A percentile compares a stretch with the other conserved stretches of the same genome.
phyloP scores from a whole-genome alignment of 1,284 basidiomycete species.

The Apiotrichum domesticum region DNA sequence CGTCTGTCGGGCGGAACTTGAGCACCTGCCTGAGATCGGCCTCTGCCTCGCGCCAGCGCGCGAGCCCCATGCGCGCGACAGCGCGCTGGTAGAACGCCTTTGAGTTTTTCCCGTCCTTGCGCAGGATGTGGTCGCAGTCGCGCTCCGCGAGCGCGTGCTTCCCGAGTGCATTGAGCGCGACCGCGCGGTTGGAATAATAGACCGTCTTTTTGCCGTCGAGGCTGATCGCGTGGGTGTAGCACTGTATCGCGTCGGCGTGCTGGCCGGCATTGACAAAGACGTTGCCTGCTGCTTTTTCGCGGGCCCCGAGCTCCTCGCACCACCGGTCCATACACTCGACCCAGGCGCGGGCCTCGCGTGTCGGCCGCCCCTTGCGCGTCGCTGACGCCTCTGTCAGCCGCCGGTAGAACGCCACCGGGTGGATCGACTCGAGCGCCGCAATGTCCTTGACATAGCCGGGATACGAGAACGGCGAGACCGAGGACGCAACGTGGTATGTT shows the following conservation, averaged over 20 bases:
- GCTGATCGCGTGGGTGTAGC: slow-evolving; percentile 45
- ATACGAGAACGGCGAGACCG: slow-evolving; percentile 44
- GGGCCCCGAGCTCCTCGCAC: slow-evolving; percentile 44
- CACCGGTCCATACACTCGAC: slow-evolving; percentile 46
- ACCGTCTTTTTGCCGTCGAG: slow-evolving; percentile 47
- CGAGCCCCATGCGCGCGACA: slow-evolving; percentile 37
- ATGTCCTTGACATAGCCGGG: slow-evolving; percentile 39
- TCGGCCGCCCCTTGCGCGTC: slow-evolving; percentile 16
- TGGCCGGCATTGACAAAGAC: slow-evolving; percentile 33
- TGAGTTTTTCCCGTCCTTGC: slow-evolving; percentile 41
- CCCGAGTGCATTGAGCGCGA: slow-evolving; percentile 44
- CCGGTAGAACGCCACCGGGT: slow-evolving; percentile 45
- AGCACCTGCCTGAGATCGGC: slow-evolving; percentile 36
- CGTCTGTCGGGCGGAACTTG: slow-evolving; percentile 30
- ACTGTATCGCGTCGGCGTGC: slow-evolving; percentile 34
- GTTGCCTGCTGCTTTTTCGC: slow-evolving; percentile 46
- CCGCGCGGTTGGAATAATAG: slow-evolving; percentile 46
- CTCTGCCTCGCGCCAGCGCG: slow-evolving; percentile 42
- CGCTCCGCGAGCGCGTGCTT: slow-evolving; percentile 38
- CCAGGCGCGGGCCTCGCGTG: slow-evolving; percentile 31
- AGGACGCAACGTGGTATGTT: slow-evolving; percentile 39
- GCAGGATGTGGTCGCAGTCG: slow-evolving; percentile 42
- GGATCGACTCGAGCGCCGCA: slow-evolving; percentile 35
- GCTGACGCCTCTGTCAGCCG: slow-evolving; percentile 41
- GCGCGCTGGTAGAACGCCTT: slow-evolving; percentile 47